Evolutionary conservation across 2,329 filamentous ascomycete species (phyloP).

Genomic region (Fusarium sp.): DNA sequence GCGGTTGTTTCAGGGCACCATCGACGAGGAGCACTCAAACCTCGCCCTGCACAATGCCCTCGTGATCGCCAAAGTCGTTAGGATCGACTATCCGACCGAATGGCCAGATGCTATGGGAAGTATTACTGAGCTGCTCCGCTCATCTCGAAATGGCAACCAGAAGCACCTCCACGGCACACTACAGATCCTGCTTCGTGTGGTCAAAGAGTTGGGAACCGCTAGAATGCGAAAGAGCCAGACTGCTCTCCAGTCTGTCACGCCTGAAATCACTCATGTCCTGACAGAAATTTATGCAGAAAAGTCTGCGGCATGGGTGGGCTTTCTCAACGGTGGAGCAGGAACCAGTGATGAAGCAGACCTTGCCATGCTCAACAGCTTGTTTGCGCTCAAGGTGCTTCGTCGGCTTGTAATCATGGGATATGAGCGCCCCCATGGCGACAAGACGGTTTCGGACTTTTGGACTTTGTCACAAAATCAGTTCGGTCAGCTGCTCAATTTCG

Average conservation of each 20-base stretch:
- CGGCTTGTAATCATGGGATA: conserved; percentile 84
- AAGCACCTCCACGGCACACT: conserved; percentile 78
- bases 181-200: conserved; percentile 82
- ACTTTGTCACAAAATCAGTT: conserved; percentile 80
- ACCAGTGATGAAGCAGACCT: conserved; percentile 69
- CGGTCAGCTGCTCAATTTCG: conserved; percentile 75
- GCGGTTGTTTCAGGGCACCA: conserved; percentile 78
- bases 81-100: conserved; percentile 88
- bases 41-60: conserved; percentile 90
- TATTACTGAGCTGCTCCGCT: conserved; percentile 73
- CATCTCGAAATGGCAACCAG: conserved; percentile 62
- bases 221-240: conserved; percentile 79
- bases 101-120: conserved; percentile 75
- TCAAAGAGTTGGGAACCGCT: conserved; percentile 90
- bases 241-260: conserved; percentile 80
- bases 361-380: conserved; percentile 80
- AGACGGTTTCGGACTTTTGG: conserved; percentile 84
- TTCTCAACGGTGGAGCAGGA: conserved; percentile 66
- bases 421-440: conserved; percentile 83
- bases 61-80: conserved; percentile 85
- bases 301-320: conserved; percentile 74
- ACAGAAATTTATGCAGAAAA: conserved; percentile 81
- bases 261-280: conserved; percentile 85
- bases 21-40: conserved; percentile 78
- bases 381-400: conserved; percentile 82